Base-by-base conservation (phyloP, 164 flowering plant genomes). In the Chloranthus sessilifolius region DNA sequence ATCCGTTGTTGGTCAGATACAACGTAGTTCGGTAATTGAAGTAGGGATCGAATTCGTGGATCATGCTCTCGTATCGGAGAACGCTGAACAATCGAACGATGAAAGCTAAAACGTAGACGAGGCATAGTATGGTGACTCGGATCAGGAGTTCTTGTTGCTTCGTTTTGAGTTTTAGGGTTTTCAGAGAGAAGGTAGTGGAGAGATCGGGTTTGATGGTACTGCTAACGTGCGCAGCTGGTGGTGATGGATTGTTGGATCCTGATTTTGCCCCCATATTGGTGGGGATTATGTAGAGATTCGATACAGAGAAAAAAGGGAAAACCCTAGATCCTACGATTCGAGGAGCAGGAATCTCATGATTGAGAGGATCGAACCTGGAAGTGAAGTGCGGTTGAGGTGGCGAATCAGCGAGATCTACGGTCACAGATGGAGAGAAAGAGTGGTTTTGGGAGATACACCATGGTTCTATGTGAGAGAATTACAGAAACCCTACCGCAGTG, bases 31-130 rank as follows among this genome's bases (percentile, higher is more conserved):
- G 62, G 62, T 92, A 92, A 53, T 92, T 92, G 83, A 92, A 92
- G 54, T 88, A 92, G 1, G 98, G 98, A 47, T 92, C 98, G 59
- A 88, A 92, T 49, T 92, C 98, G 49, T 88, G 98, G 82, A 92
- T 92, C 98, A 92, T 92, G 52, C 81, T 72, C 79, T 88, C 98
- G 43, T 92, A 88, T 1, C 95, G 82, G 19, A 92, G 85, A 17
- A 92, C 95, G 47, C 87, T 80, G 64, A 92, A 92, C 37, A 92
- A 68, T 2, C 98, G 80, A 7, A 83, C 74, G 48, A 79, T 67
- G 73, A 92, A 92, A 3, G 98, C 96, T 5, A 92, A 43, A 34
- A 85, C 48, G 63, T 88, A 92, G 16, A 92, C 78, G 21, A 88
- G 73, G 31, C 71, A 37, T 7, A 92, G 85, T 58, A 81, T 72